phyloP scores from a whole-genome alignment of 2,329 filamentous ascomycete genomes.

The Paraphaeosphaeria minitans region DNA sequence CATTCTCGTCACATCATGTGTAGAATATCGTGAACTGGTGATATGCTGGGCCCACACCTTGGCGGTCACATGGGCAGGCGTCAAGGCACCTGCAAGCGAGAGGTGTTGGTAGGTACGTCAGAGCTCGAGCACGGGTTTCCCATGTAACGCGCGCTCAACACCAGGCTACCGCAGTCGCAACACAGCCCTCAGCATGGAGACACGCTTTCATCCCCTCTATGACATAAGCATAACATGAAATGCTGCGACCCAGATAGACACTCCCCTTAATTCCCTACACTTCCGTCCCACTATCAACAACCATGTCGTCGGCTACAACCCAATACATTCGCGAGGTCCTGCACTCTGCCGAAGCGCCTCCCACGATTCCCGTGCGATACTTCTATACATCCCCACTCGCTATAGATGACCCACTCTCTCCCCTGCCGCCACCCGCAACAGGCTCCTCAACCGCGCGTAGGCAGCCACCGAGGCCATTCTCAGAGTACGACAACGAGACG shows the following conservation, averaged over 20 bases:
- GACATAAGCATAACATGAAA: constrained; percentile 10
- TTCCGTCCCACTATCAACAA: constrained; percentile 16
- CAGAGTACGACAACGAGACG: constrained; percentile 75
- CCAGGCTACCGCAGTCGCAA: constrained; percentile 24
- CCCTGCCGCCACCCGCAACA: constrained; percentile 61
- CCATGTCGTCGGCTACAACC: constrained; percentile 43
- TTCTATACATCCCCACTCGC: constrained; percentile 84
- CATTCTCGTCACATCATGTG: not conserved
- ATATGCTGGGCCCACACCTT: not conserved
- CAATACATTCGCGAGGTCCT: constrained; percentile 54
- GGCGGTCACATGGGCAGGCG: constrained; percentile 6
- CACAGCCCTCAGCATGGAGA: constrained; percentile 8
- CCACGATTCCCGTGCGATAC: constrained; percentile 57
- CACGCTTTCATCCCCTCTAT: not conserved
- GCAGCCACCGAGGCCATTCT: constrained; percentile 76
- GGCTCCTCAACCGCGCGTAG: constrained; percentile 54
- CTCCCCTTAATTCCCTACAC: constrained; percentile 14
- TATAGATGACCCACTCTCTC: constrained; percentile 86
- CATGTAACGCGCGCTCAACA: constrained; percentile 21
- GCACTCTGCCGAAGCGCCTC: constrained; percentile 44
- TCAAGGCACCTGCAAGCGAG: constrained; percentile 22
- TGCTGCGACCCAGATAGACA: constrained; percentile 4
- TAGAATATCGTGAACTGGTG: not conserved
- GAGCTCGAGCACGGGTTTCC: constrained; percentile 24
- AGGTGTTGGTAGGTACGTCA: constrained; percentile 39